Base-by-base conservation (phyloP, 331 rosid genomes). In the Arachis monticola region DNA sequence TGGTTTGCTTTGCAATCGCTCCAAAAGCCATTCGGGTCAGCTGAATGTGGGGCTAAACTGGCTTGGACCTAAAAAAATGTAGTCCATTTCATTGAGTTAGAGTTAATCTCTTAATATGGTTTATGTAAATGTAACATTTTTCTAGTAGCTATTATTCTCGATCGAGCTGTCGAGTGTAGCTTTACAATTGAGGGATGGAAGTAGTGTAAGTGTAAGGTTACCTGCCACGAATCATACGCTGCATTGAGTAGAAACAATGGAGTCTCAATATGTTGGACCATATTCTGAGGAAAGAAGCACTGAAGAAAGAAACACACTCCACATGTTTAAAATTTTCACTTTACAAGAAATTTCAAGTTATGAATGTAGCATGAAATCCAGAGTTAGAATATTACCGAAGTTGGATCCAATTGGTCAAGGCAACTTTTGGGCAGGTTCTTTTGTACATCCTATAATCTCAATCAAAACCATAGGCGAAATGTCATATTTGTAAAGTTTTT, bases 171-270 rank as follows among this genome's bases (percentile, higher is more conserved):
- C 6, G 56, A 41, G 3, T 52, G 8, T 13, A 1, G 42, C 22
- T 63, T 73, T 11, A 1, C 17, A 69, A 32, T 32, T 62, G 12
- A 42, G 14, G 9, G 60, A 10, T 50, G 42, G 42, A 35, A 38
- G 40, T 48, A 61, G n/a, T 32, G 35, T 3, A 35, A 61, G n/a
- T 32, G 35, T 3, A 35, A 38, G 44, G n/a, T 79, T 87, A 91
- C 98, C 97, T 93, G 96, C 98, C 97, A 91, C 13, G 86, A 84
- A 85, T 93, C 98, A 77, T 93, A 93, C 62, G 97, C 97, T n/a
- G 96, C 88, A 45, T 93, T 93, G 61, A 93, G 89, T 81, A 93
- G 90, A 87, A 93, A 93, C 86, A 93, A 59, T 41, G 98, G 97
- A 8, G 98, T 91, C 83, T 87, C 84, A 8, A 93, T 74, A 73